Percentiles rank a stretch among this genome's conserved stretches.
These are phyloP conservation scores for Eutrema salsugineum DNA, from an alignment of 441 rosid species.

Conservation along the genomic window DNA sequence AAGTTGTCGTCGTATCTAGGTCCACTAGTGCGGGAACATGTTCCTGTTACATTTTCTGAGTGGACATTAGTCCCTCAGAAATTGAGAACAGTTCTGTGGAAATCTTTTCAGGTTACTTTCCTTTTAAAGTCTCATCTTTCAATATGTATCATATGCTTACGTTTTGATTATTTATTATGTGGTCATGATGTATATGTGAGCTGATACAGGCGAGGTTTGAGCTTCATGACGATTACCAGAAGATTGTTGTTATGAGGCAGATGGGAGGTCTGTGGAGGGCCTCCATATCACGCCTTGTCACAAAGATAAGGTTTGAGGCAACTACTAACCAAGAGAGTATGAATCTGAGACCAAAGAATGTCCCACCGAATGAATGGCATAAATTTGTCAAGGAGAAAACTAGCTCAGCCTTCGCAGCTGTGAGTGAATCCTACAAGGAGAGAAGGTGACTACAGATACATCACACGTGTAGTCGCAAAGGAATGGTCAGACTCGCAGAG, in stretches of 20 bases:
- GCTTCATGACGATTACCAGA: background rate
- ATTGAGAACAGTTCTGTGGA: background rate
- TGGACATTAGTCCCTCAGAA: background rate
- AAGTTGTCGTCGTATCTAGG: background rate
- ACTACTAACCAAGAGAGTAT: background rate
- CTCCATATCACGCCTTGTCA: background rate
- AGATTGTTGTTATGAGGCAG: background rate
- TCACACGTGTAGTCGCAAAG: background rate
- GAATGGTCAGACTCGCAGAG: background rate
- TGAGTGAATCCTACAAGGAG: background rate
- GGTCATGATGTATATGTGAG: background rate
- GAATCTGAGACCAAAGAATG: background rate
- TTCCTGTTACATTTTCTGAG: background rate
- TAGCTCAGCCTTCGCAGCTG: background rate
- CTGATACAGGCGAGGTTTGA: background rate
- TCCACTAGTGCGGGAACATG: background rate
- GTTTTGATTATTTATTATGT: too few species aligned
- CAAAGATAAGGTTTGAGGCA: background rate
- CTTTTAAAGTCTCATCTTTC: background rate
- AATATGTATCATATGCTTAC: background rate
- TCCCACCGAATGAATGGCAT: background rate
- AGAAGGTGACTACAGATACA: background rate
- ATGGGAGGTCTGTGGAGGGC: background rate
- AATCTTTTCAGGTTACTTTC: background rate
- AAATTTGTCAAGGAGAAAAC: background rate